phyloP scores from a whole-genome alignment of 345 rosid genomes.

The Microthlaspi erraticum region DNA sequence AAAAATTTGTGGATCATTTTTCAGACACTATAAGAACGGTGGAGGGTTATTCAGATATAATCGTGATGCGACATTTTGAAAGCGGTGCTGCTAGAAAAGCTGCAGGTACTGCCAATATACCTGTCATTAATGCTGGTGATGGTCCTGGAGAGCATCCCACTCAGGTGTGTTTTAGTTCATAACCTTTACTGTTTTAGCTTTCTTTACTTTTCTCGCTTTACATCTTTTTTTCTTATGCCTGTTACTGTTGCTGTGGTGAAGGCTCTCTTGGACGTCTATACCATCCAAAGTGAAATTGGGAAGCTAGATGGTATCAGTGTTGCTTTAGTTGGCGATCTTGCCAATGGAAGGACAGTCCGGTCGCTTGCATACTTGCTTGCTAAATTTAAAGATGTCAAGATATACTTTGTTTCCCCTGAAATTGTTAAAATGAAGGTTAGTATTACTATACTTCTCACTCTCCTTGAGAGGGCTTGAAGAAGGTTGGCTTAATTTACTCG shows the following conservation, averaged over 20 bases:
- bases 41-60: slow-evolving; percentile 90
- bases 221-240: not conserved
- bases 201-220: not conserved
- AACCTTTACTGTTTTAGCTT: not conserved
- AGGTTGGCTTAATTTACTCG: not conserved
- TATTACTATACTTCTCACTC: not conserved
- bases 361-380: slow-evolving; percentile 95
- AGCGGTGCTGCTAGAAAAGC: slow-evolving; percentile 96
- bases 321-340: slow-evolving; percentile 96
- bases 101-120: slow-evolving; percentile 81
- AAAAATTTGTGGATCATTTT: slow-evolving; percentile 22
- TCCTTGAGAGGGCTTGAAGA: not conserved
- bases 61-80: slow-evolving; percentile 96
- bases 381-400: slow-evolving; percentile 78
- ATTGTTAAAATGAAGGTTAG: slow-evolving; percentile 97
- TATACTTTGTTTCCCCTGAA: slow-evolving; percentile 86
- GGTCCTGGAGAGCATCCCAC: slow-evolving; percentile 99
- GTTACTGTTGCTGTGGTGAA: slow-evolving; percentile 35
- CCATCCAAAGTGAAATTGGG: slow-evolving; percentile 87
- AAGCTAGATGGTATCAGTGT: slow-evolving; percentile 87
- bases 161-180: slow-evolving; percentile 56
- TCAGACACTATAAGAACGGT: slow-evolving; percentile 92
- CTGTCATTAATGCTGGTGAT: slow-evolving; percentile 95
- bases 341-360: slow-evolving; percentile 93
- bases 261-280: slow-evolving; percentile 94